phyloP scores from a whole-genome alignment of 768 basidiomycete genomes.

The Boletus pseudo-olivaceus region DNA sequence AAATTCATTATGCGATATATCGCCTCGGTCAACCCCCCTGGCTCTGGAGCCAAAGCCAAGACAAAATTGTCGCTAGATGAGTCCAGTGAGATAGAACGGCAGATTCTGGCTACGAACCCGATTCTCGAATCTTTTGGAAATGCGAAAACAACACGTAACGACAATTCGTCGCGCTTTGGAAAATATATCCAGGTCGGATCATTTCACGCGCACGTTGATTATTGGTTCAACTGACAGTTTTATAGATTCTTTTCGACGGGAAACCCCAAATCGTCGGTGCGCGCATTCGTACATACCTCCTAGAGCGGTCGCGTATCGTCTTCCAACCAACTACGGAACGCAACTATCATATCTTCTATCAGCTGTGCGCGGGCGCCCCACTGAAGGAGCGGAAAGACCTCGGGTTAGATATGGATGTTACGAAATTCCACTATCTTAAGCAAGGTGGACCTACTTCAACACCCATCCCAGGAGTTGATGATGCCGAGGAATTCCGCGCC shows the following conservation, averaged over 20 bases:
- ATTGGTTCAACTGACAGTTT: neutral
- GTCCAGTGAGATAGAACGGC: slow-evolving; percentile 92
- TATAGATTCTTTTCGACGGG: slow-evolving; percentile 92
- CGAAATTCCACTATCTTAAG: slow-evolving; percentile 87
- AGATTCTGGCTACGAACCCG: slow-evolving; percentile 98
- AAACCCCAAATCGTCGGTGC: slow-evolving; percentile 97
- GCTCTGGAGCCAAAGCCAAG: slow-evolving; percentile 55
- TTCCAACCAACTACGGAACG: slow-evolving; percentile 96
- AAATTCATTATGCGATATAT: slow-evolving; percentile 99
- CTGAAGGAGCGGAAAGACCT: slow-evolving; percentile 94
- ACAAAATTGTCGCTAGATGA: slow-evolving; percentile 77
- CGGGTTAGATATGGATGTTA: slow-evolving; percentile 80
- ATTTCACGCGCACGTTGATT: neutral
- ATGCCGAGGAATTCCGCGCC: slow-evolving; percentile 88
- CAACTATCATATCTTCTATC: slow-evolving; percentile 99
- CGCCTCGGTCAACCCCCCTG: slow-evolving; percentile 91
- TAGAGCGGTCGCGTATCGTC: slow-evolving; percentile 96
- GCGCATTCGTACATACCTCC: slow-evolving; percentile 95
- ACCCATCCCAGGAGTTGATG: slow-evolving; percentile 90
- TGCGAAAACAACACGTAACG: slow-evolving; percentile 98
- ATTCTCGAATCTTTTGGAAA: slow-evolving; percentile 99
- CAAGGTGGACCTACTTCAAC: slow-evolving; percentile 89
- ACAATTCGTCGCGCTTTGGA: slow-evolving; percentile 98
- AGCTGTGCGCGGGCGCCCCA: slow-evolving; percentile 95
- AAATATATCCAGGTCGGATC: slow-evolving; percentile 89